A percentile compares a stretch with the other conserved stretches of the same genome.
These are phyloP conservation scores for Lycium barbarum DNA, from an alignment of 257 asterid species.

Conservation along the genomic window DNA sequence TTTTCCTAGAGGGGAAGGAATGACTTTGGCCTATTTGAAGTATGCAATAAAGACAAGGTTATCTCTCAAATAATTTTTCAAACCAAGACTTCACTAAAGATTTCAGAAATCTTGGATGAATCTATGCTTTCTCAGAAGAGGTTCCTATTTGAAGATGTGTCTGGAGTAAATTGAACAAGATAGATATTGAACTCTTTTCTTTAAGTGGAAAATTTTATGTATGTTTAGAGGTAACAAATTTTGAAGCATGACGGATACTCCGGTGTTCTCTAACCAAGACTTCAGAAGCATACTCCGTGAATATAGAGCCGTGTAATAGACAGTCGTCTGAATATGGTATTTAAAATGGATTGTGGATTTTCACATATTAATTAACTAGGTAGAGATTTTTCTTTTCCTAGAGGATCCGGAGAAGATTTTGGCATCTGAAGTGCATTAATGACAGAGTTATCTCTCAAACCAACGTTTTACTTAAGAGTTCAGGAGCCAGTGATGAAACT, in stretches of 20 bases:
- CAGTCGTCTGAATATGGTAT: background rate
- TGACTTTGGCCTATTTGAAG: background rate
- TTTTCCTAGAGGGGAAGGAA: background rate
- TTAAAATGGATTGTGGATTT: background rate
- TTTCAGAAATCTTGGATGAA: background rate
- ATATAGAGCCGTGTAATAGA: background rate
- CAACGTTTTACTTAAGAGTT: background rate
- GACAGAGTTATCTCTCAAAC: background rate
- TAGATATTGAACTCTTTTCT: background rate
- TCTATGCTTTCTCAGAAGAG: background rate
- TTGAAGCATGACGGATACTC: background rate
- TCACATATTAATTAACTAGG: background rate
- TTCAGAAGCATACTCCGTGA: background rate
- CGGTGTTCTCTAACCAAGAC: background rate
- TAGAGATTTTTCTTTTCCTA: too few relatives aligned
- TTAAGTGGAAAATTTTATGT: constrained; percentile 2
- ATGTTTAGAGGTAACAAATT: background rate
- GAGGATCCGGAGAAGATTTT: too few relatives aligned
- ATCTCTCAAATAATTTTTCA: background rate
- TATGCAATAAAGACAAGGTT: background rate
- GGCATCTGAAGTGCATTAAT: too few relatives aligned
- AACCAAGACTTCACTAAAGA: background rate
- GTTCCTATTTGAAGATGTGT: background rate
- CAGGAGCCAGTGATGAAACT: background rate
- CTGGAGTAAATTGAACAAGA: background rate